Evolutionary conservation across 495 filamentous ascomycete genomes (phyloP).

Genomic region (Penicillium lagena): DNA sequence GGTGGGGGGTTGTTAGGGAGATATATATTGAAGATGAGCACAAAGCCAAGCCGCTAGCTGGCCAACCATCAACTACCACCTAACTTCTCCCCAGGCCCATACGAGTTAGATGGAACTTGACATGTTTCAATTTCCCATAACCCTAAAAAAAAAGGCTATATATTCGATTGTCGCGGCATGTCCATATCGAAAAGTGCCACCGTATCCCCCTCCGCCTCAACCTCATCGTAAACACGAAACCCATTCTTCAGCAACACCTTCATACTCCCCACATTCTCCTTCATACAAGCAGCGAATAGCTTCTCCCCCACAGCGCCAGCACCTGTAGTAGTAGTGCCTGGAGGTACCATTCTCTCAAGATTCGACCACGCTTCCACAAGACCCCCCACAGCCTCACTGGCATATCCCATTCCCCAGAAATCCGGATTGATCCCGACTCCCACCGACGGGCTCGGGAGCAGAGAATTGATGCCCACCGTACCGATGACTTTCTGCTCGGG

Average conservation of each 20-base stretch:
- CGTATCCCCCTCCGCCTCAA: constrained; percentile 9
- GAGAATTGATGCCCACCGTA: constrained; percentile 14
- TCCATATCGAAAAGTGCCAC: constrained; percentile 10
- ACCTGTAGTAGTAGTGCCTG: too few relatives aligned
- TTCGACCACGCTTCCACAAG: constrained; percentile 20
- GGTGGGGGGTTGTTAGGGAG: too few relatives aligned
- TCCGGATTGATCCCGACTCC: constrained; percentile 22
- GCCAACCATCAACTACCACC: too few relatives aligned
- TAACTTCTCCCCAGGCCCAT: too few relatives aligned
- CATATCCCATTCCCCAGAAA: constrained; percentile 16
- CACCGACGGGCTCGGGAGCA: constrained; percentile 18
- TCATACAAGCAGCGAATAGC: constrained; percentile 17
- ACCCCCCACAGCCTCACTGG: constrained; percentile 14
- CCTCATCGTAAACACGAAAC: constrained; percentile 9
- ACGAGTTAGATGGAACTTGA: too few relatives aligned
- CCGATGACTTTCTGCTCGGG: constrained; percentile 14
- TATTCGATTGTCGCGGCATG: constrained; percentile 1
- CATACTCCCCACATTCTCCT: constrained; percentile 13
- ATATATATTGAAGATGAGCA: too few relatives aligned
- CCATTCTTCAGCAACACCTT: constrained; percentile 17
- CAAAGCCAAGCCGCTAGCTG: too few relatives aligned
- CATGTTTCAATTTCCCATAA: too few relatives aligned
- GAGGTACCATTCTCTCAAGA: constrained; percentile 2
- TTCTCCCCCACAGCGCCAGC: constrained; percentile 1
- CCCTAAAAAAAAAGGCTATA: not conserved